Evolutionary conservation across 78 protist species (phyloP), one percentile per base, ranked within the genome.

Genomic region (Dictyostelium brefeldianum): DNA sequence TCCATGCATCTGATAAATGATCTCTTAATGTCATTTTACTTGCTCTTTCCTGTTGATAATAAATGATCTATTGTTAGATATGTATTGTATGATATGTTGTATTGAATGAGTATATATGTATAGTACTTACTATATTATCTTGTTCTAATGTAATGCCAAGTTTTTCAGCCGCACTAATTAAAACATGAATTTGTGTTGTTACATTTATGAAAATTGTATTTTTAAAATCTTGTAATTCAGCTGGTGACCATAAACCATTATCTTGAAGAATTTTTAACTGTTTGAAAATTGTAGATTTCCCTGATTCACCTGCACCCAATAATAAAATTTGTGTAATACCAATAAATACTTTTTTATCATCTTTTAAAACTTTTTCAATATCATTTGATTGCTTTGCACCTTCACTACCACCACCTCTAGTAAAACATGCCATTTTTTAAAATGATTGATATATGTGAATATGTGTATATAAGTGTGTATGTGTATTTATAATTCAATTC

Each of bases 241-340:
- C 8, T 41, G 62, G 75, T 8, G 46, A 50, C 93, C 83, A 80
- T 62, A 18, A 27, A 46, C 89, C 96, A 75, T 80, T 78, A 27
- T 81, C 87, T 74, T 92, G 96, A 25, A 92, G 43, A 29, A 92
- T 92, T 50, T 80, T 92, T 14, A 92, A 70, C 71, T 92, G 96
- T 56, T 92, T 92, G 36, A 82, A 80, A 51, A 92, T 92, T 4
- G 96, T 92, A 12, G 83, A 70, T 96, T 98, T 98, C 36, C 99
- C 99, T 5, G 95, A 87, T 78, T 97, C 98, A 59, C 99, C 99
- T 14, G 99, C 96, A 20, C 99, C 99, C 80, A 85, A 65, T 29
- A 85, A 64, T 20, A 85, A 31, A 17, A 85, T 48, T 64, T 85
- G 92, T 12, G 78, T 56, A 29, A 74, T 81, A 22, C 51, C 17